Evolutionary conservation across 352 stramenopile genomes (phyloP).

Genomic region (Pythium insidiosum): DNA sequence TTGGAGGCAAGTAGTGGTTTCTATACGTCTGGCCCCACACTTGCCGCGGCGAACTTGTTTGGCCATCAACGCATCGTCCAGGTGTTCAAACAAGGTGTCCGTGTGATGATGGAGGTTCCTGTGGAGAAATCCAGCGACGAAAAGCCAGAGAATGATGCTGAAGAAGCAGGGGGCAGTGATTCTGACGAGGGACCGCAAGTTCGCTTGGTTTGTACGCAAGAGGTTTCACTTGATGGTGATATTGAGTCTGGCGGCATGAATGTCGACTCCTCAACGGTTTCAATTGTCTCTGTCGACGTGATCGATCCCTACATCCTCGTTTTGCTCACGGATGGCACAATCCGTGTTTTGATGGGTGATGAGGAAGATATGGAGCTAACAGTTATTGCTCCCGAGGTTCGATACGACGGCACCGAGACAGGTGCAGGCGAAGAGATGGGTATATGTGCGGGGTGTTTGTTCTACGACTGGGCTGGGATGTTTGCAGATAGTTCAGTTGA

Average conservation of each 20-base stretch:
- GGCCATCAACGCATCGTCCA: constrained; percentile 78
- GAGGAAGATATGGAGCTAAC: constrained; percentile 77
- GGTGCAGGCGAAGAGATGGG: constrained; percentile 38
- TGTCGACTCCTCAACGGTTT: constrained; percentile 57
- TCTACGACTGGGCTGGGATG: constrained; percentile 81
- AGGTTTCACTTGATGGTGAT: constrained; percentile 75
- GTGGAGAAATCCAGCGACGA: constrained; percentile 17
- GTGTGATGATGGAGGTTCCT: constrained; percentile 72
- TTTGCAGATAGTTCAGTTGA: constrained; percentile 56
- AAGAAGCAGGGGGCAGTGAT: constrained; percentile 26
- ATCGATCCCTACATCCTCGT: constrained; percentile 81
- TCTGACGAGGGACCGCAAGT: constrained; percentile 53
- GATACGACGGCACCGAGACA: constrained; percentile 36
- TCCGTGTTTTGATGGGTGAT: constrained; percentile 76
- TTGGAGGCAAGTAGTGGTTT: constrained; percentile 80
- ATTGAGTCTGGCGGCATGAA: constrained; percentile 81
- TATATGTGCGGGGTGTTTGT: constrained; percentile 70
- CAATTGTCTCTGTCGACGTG: constrained; percentile 78
- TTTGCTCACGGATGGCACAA: constrained; percentile 68
- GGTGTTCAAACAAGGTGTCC: constrained; percentile 78
- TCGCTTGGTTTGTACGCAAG: constrained; percentile 72
- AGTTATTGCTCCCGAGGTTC: constrained; percentile 66
- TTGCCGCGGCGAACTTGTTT: constrained; percentile 76
- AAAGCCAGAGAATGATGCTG: constrained; percentile 10
- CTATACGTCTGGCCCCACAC: constrained; percentile 71